phyloP scores from a whole-genome alignment of 768 basidiomycete genomes.

The Porphyrellus cyaneotinctus region DNA sequence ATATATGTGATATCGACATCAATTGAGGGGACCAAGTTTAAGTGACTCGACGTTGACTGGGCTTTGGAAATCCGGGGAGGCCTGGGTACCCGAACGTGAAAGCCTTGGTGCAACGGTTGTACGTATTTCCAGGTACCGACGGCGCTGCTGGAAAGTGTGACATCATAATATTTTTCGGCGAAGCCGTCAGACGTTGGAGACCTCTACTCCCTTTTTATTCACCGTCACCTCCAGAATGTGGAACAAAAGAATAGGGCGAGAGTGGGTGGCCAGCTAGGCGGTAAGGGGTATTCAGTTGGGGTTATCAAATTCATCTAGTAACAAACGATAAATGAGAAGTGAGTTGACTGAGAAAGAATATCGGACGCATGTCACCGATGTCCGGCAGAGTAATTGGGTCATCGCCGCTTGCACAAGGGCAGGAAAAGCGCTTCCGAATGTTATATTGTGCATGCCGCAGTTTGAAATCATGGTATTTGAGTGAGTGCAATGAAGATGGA shows the following conservation, averaged over 20 bases:
- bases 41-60: no score
- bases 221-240: no score
- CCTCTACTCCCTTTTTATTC: no score
- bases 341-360: not conserved
- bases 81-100: no score
- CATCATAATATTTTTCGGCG: no score
- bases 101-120: no score
- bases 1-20: no score
- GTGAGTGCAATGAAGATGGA: conserved; percentile 23
- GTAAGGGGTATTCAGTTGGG: conserved; percentile 36
- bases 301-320: conserved; percentile 33
- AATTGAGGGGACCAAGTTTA: no score
- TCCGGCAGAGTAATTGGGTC: conserved; percentile 50
- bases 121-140: no score
- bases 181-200: no score
- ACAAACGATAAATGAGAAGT: not conserved
- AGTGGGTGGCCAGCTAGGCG: conserved; percentile 19
- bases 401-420: conserved; percentile 52
- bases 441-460: conserved; percentile 42
- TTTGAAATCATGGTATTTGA: conserved; percentile 29
- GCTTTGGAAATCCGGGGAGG: no score
- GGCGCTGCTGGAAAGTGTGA: no score
- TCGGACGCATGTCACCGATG: conserved; percentile 30
- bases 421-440: conserved; percentile 49
- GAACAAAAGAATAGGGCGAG: conserved; percentile 18